Conservation (phyloP, 805 yeast genomes). For the Candida manassasensis region DNA sequence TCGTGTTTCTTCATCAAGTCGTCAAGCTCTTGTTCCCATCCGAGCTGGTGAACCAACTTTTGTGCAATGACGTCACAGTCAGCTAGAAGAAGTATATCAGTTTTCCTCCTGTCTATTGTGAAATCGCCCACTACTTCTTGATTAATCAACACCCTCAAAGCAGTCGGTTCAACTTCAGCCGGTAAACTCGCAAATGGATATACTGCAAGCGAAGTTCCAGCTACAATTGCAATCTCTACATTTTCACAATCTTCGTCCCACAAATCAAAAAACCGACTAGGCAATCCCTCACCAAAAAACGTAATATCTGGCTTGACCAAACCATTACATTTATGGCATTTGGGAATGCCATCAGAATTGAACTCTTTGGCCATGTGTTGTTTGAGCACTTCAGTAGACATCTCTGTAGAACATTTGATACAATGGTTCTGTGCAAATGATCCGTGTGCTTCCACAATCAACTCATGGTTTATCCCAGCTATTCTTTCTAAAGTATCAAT, state of each 20-base stretch:
- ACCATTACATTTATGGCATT: conserved; percentile 65
- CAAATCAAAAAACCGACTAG: conserved; percentile 57
- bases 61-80: conserved; percentile 66
- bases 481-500: conserved; percentile 87
- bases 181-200: conserved; percentile 89
- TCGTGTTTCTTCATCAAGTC: neutral
- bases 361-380: conserved; percentile 25
- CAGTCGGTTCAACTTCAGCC: conserved; percentile 42
- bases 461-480: conserved; percentile 66
- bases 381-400: conserved; percentile 45
- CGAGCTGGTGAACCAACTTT: conserved; percentile 47
- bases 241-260: conserved; percentile 57
- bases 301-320: conserved; percentile 90
- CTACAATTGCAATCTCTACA: conserved; percentile 73
- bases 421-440: conserved; percentile 85
- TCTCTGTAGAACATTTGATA: conserved; percentile 60
- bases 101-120: conserved; percentile 38
- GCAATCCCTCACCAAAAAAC: conserved; percentile 88
- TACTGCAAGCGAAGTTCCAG: conserved; percentile 89
- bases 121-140: conserved; percentile 77
- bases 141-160: conserved; percentile 65
- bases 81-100: conserved; percentile 58
- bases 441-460: conserved; percentile 89
- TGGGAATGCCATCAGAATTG: conserved; percentile 41
- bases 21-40: conserved; percentile 54